Base-by-base conservation (phyloP, 2,329 filamentous ascomycete species). In the Botrytis elliptica region DNA sequence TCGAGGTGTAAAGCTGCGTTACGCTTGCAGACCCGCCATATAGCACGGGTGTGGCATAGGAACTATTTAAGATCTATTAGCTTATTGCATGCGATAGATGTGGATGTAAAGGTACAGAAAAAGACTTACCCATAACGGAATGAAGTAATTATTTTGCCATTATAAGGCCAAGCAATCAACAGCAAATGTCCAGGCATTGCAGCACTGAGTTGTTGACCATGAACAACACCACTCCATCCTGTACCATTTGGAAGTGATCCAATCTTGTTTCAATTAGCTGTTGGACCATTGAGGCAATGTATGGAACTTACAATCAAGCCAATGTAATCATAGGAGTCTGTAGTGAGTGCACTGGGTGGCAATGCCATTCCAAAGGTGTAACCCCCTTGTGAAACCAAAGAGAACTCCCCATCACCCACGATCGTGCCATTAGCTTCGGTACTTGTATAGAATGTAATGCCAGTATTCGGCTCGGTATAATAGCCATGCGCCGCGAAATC, bases 11-110 rank as follows among this genome's bases (percentile, higher is more conserved):
- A 75, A 92, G 87, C 76, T 89, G 86, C 0, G 88, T 90, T 38
- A 92, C 80, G 49, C 85, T 88, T 14, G 90, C 89, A 75, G 88
- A 84, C 72, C 91, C 91, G 0, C 85, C 84, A 81, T 92, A 92
- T 52, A 86, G 78, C 0, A 84, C 84, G 0, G 91, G 91, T 74
- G 85, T 83, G 40, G 85, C 84, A 79, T 92, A 92, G 66, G 88
- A 89, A 69, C 83, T 85, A 59, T 18, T 71, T 38, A 63, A 62
- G 8, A 44, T 60, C 60, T 74, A 69, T 64, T 33, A 60, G 44
- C 36, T 36, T 18, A 60, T 62, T 40, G 14, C 44, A 25, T 55
- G 18, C 9, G 36, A 40, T 7, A 3, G 5, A 29, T 7, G n/a
- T 9, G 36, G n/a, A 57, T 55, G 4, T n/a, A 2, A 18, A 18